Evolutionary conservation across 305 asterid species (phyloP), one percentile per base, ranked within the genome.

Genomic region (Euphrasia arctica): DNA sequence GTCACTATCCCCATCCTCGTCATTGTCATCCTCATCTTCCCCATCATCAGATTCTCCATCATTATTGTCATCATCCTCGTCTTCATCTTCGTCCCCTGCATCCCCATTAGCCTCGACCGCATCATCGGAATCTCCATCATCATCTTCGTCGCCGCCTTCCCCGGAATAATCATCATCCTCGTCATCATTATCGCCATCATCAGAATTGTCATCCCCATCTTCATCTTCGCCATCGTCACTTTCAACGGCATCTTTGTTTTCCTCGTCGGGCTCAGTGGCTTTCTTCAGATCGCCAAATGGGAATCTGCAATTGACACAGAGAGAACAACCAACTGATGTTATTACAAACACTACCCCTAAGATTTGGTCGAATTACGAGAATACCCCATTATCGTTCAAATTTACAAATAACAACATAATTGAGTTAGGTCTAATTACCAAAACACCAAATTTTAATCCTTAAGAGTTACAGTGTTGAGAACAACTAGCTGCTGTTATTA

Each of bases 31-130:
- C 0, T 74, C 82, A 0, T 60, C 79, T 0, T 54, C 72, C 0
- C 68, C 83, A 0, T 63, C 77, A 0, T 62, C 74, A 0, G 69
- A 81, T 0, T 71, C 72, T 0, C 64, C 80, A 0, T 55, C 65
- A 0, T 58, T 74, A 18, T 18, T 18, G 0, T 72, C 76, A 0
- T 68, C 79, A 2, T 77, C 79, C 0, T 74, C 81, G 0, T 76
- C 80, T 0, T 79, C 83, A 3, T 78, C 88, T 0, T 69, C 82
- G 8, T 68, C 60, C 29, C 80, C 88, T 50, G 64, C 84, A 74
- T 69, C 73, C 10, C 76, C 84, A 69, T 67, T 70, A 59, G 67
- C 59, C 62, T 13, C 76, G 7, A 72, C 72, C 29, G 58, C 86
- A 60, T 77, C 85, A 39, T 82, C 85, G 4, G 79, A 74, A 59